Conservation (phyloP, 345 rosid genomes). For the Triadica sebifera region DNA sequence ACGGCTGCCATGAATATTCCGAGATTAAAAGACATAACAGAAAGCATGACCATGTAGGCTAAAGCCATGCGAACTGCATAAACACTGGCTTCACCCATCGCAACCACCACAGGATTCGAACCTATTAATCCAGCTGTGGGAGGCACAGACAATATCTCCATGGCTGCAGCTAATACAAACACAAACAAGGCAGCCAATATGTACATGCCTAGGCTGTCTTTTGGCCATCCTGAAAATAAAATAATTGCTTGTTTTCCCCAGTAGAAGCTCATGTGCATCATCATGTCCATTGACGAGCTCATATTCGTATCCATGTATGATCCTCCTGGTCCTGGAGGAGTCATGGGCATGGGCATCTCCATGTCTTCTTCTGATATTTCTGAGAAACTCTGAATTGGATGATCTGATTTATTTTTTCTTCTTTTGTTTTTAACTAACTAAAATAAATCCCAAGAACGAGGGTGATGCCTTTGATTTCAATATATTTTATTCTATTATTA, state of each 20-base stretch:
- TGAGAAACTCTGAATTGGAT: no score
- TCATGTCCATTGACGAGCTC: slow-evolving; percentile 14
- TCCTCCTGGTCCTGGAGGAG: no score
- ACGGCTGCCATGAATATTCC: slow-evolving; percentile 47
- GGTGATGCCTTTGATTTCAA: no score
- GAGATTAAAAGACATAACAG: slow-evolving; percentile 46
- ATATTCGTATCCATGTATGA: slow-evolving; percentile 9
- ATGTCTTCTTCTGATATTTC: no score
- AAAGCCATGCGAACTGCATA: slow-evolving; percentile 31
- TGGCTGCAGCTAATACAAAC: slow-evolving; percentile 9
- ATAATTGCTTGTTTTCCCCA: slow-evolving; percentile 43
- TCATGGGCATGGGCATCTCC: no score
- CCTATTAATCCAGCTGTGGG: neutral
- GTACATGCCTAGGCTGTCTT: slow-evolving; percentile 34
- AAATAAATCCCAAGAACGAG: no score
- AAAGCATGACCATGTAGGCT: slow-evolving; percentile 48
- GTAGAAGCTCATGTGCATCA: slow-evolving; percentile 41
- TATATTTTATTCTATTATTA: no score
- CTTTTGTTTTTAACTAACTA: no score
- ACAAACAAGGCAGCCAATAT: slow-evolving; percentile 14
- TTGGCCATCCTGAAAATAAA: slow-evolving; percentile 44
- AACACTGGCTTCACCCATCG: slow-evolving; percentile 15
- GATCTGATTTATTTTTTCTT: no score
- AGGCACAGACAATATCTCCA: slow-evolving; percentile 9
- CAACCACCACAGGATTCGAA: neutral